Base-by-base conservation (phyloP, 202 grass and related monocot species). In the Saccharum hybrid region DNA sequence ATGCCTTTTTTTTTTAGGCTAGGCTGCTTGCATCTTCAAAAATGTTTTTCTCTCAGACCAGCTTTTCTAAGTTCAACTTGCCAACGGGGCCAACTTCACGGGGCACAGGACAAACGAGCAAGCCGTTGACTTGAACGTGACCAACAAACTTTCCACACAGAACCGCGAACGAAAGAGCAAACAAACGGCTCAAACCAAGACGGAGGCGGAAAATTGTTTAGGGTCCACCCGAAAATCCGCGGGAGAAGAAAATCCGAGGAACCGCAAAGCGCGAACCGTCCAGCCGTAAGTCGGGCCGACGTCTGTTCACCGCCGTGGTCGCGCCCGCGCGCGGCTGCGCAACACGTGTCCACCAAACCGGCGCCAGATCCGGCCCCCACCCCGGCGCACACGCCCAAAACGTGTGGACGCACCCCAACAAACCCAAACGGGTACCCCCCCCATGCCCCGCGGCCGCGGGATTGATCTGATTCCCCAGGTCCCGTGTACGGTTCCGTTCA, bases 321-420 rank as follows among this genome's bases (percentile, higher is more conserved):
- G 26, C 59, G 11, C 21, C 16, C 6, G 21, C 36, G 7, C 11
- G 54, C 56, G 2, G 10, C 54, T 10, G 41, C 7, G 19, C 21
- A 1, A 2, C 59, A 80, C 62, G 71, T 63, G 77, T 86, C 76
- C 70, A 15, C 23, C 42, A 10, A 28, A 1, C 52, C 39, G 8
- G 19, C n/a, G 34, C 26, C 15, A 3, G n/a, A 28, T 19, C 77
- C 63, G 12, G 13, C 40, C 57, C 77, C 45, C 40, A 21, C 43
- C 28, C 45, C 2, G 7, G 7, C 39, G 8, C 8, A 49, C 70
- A 81, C 71, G 78, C 39, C 30, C 85, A 76, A 87, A 87, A 81
- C 77, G 62, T 86, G 69, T 39, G 77, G 69, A 13, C 51, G 28
- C 6, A 22, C 43, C 28, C n/a, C 45, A 66, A 74, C 71, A 39